phyloP scores from a whole-genome alignment of 208 protist species.

The Wallacemonas sp. region DNA sequence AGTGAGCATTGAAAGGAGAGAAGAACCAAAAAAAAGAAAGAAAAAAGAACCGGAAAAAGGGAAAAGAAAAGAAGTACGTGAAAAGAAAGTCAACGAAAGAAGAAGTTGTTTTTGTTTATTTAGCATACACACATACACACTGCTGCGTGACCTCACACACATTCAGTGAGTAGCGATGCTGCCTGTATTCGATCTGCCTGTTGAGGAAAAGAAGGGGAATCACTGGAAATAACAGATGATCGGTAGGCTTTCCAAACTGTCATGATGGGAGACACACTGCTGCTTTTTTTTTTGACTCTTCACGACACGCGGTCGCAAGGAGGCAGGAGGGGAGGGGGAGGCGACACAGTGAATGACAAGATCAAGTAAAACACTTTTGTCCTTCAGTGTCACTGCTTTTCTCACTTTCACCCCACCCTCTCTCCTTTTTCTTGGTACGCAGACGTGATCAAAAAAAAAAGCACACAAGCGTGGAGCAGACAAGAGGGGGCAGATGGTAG shows the following conservation, averaged over 20 bases:
- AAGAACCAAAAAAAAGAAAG: neutral
- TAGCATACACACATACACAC: neutral
- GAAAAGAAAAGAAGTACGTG: neutral
- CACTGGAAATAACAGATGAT: constrained; percentile 2
- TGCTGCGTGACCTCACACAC: neutral
- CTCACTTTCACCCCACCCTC: neutral
- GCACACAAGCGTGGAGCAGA: neutral
- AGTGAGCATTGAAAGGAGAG: too few relatives aligned
- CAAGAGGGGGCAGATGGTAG: neutral
- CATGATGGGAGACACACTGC: neutral
- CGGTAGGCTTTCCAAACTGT: neutral
- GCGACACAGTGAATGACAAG: too few relatives aligned
- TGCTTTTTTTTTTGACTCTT: too few relatives aligned
- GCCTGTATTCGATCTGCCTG: too few relatives aligned
- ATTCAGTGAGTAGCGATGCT: too few relatives aligned
- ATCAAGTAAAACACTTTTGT: neutral
- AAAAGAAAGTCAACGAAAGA: too few relatives aligned
- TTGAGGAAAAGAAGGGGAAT: neutral
- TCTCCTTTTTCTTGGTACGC: neutral
- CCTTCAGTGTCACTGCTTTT: neutral
- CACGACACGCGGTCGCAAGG: too few relatives aligned
- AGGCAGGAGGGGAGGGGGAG: too few relatives aligned
- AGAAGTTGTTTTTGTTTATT: too few relatives aligned
- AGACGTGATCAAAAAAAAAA: neutral
- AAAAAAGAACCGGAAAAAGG: neutral